phyloP scores from a whole-genome alignment of 2,329 filamentous ascomycete species.

The Aspergillus cejpii region DNA sequence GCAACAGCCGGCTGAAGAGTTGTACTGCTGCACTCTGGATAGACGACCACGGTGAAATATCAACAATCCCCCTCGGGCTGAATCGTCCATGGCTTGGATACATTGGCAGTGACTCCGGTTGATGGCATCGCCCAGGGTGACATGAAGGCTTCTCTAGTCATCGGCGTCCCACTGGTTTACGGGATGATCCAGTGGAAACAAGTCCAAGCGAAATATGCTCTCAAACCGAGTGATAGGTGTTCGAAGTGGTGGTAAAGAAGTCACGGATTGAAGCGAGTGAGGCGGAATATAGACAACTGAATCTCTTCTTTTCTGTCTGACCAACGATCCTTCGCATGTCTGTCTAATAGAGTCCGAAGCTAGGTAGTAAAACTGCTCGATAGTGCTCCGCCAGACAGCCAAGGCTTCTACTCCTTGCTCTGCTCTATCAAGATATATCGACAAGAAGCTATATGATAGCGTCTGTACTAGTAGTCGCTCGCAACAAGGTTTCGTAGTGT shows the following conservation, averaged over 20 bases:
- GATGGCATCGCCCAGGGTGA: slow-evolving; percentile 4
- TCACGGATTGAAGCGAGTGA: slow-evolving; percentile 26
- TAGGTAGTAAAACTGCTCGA: slow-evolving; percentile 53
- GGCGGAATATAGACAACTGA: slow-evolving; percentile 37
- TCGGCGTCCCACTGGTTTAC: slow-evolving; percentile 23
- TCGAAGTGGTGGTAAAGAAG: slow-evolving; percentile 16
- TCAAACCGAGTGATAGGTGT: slow-evolving; percentile 17
- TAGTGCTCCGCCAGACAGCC: slow-evolving; percentile 31
- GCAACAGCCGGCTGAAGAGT: background rate
- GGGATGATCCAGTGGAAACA: slow-evolving; percentile 20
- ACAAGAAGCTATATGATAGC: slow-evolving; percentile 59
- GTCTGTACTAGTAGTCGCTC: slow-evolving; percentile 42
- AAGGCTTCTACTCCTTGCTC: slow-evolving; percentile 46
- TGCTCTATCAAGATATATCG: slow-evolving; percentile 64
- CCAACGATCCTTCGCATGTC: slow-evolving; percentile 49
- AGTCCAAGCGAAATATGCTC: slow-evolving; percentile 12
- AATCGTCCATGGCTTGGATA: slow-evolving; percentile 11
- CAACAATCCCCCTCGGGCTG: background rate
- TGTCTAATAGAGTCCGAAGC: slow-evolving; percentile 69
- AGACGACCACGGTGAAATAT: background rate
- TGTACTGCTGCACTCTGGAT: background rate
- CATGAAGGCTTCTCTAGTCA: slow-evolving; percentile 16
- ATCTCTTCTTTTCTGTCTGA: slow-evolving; percentile 29
- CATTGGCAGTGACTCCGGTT: slow-evolving; percentile 8
- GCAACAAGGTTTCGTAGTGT: slow-evolving; percentile 31